These are phyloP conservation scores for Boletus barrowsii DNA, from an alignment of 768 basidiomycete species.

Conservation along the genomic window DNA sequence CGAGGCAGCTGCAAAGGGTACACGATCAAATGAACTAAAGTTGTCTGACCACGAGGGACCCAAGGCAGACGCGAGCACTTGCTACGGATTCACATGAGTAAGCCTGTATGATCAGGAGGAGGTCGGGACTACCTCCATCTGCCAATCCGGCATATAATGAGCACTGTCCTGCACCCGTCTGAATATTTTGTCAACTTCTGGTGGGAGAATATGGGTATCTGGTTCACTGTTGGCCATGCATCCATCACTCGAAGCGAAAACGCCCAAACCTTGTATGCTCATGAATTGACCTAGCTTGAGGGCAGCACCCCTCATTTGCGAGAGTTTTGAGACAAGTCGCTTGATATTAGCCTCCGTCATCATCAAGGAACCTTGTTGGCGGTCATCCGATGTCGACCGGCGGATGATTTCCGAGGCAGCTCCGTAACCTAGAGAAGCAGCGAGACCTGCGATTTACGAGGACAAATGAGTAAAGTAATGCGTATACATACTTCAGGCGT, in stretches of 20 bases:
- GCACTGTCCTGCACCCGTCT: constrained; percentile 91
- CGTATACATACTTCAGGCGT: constrained; percentile 12
- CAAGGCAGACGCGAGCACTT: constrained; percentile 74
- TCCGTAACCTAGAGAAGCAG: constrained; percentile 84
- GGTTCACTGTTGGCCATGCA: not conserved
- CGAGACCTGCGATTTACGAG: constrained; percentile 62
- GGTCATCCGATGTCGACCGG: constrained; percentile 47
- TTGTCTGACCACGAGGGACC: constrained; percentile 69
- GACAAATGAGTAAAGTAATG: not conserved
- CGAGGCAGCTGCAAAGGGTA: constrained; percentile 93
- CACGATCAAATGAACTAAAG: constrained; percentile 74
- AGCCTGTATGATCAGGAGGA: not conserved
- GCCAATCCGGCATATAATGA: constrained; percentile 99
- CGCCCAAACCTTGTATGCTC: constrained; percentile 79
- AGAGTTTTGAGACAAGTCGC: constrained; percentile 87
- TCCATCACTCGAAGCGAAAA: not conserved
- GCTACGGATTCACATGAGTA: constrained; percentile 26
- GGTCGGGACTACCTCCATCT: constrained; percentile 72
- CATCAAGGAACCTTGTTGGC: constrained; percentile 53
- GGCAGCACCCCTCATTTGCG: constrained; percentile 94
- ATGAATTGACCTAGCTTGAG: constrained; percentile 96
- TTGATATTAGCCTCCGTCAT: constrained; percentile 91
- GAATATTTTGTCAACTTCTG: constrained; percentile 85
- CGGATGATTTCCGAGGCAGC: constrained; percentile 85
- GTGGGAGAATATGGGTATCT: constrained; percentile 89